A percentile compares a stretch with the other conserved stretches of the same genome.
Evolutionary conservation across 2,329 filamentous ascomycete species (phyloP).

Genomic region (Helotiales sp.): DNA sequence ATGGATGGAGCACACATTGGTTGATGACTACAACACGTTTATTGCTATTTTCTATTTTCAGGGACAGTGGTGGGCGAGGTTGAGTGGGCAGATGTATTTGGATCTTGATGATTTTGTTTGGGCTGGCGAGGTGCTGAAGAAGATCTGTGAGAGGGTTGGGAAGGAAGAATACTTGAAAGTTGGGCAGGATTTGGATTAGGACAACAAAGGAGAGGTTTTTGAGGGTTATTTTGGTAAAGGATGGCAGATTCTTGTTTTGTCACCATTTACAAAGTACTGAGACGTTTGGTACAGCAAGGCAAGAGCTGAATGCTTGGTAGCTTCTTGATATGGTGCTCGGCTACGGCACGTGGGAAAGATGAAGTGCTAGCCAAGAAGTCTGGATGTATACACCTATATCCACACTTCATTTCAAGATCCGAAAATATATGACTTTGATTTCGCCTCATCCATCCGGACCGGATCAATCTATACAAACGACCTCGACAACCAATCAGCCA

Average conservation of each 20-base stretch:
- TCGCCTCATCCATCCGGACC: too few species aligned
- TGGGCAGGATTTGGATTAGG: background rate
- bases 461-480: too few species aligned
- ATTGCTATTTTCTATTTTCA: slow-evolving; percentile 63
- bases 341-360: too few species aligned
- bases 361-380: too few species aligned
- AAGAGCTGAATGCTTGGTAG: too few species aligned
- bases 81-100: slow-evolving; percentile 85
- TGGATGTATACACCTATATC: too few species aligned
- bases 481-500: background rate
- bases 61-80: slow-evolving; percentile 65
- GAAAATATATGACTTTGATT: too few species aligned
- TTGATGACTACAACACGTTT: slow-evolving; percentile 69
- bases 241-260: too few species aligned
- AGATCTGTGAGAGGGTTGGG: slow-evolving; percentile 52
- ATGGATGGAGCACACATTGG: slow-evolving; percentile 58
- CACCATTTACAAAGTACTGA: too few species aligned
- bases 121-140: slow-evolving; percentile 47
- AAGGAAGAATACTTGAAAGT: slow-evolving; percentile 35
- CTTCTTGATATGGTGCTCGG: too few species aligned
- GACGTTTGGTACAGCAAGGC: too few species aligned
- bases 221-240: background rate
- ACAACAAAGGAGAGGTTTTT: background rate
- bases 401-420: too few species aligned
- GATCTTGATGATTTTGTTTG: slow-evolving; percentile 76